Evolutionary conservation across 2,329 filamentous ascomycete species (phyloP).

Genomic region (Lachnellula cervina): DNA sequence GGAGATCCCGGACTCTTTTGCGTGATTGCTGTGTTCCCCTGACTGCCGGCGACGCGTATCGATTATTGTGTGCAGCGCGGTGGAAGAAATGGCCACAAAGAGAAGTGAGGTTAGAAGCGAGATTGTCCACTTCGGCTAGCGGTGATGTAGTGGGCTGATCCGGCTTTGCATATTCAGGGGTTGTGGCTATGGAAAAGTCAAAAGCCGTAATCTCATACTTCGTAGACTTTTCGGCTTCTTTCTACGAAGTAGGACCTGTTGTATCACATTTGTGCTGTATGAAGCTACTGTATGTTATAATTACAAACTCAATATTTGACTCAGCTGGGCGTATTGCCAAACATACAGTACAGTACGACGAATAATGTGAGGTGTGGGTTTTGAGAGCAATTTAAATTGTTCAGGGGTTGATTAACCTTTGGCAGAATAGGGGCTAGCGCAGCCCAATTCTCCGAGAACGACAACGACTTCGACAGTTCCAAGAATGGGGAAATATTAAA

Average conservation of each 20-base stretch:
- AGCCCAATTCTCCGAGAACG: not conserved
- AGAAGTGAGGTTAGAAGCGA: slow-evolving; percentile 4
- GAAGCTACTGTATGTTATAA: not conserved
- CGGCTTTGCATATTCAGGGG: not conserved
- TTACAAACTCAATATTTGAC: not conserved
- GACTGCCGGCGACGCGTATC: not conserved
- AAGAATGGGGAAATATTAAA: not conserved
- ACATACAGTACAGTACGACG: not conserved
- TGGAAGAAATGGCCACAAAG: not conserved
- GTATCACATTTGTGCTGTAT: not conserved
- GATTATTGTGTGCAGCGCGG: not conserved
- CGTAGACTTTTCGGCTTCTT: not conserved
- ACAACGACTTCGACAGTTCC: no score
- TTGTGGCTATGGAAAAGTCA: not conserved
- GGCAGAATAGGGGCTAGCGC: not conserved
- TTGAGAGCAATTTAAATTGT: not conserved
- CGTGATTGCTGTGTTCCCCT: not conserved
- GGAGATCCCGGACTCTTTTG: not conserved
- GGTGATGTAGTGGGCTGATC: not conserved
- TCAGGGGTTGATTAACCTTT: not conserved
- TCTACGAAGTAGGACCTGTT: no score
- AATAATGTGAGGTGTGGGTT: not conserved
- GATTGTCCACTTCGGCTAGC: not conserved
- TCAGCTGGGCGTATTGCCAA: not conserved
- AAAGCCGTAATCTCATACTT: not conserved